These are phyloP conservation scores for Calonectria hongkongensis DNA, from an alignment of 2,329 filamentous ascomycete genomes.

Conservation along the genomic window DNA sequence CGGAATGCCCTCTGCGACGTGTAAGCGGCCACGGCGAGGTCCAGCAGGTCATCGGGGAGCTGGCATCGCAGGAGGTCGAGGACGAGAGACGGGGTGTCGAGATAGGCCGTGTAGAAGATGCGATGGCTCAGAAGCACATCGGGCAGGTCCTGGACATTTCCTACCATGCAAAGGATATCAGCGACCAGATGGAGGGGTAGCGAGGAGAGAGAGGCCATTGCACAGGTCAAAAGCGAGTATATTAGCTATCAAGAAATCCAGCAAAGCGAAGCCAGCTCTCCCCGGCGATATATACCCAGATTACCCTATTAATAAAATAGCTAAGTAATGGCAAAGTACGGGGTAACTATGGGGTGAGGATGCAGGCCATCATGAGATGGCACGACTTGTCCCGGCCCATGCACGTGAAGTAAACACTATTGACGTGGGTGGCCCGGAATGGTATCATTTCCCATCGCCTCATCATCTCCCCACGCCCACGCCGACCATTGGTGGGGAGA, in stretches of 20 bases:
- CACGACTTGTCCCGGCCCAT: constrained; percentile 42
- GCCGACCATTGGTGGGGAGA: constrained; percentile 39
- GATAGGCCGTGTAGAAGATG: constrained; percentile 48
- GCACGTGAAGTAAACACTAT: constrained; percentile 43
- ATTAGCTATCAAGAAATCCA: neutral
- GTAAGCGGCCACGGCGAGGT: constrained; percentile 45
- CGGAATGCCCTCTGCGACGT: constrained; percentile 42
- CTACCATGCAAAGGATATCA: constrained; percentile 48
- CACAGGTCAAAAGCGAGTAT: constrained; percentile 2
- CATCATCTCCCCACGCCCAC: constrained; percentile 49
- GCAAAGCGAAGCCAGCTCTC: constrained; percentile 8
- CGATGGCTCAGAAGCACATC: constrained; percentile 47
- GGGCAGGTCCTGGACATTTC: constrained; percentile 45
- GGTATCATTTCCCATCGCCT: constrained; percentile 45
- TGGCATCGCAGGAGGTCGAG: constrained; percentile 47
- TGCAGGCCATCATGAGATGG: constrained; percentile 40
- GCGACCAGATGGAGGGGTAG: constrained; percentile 50
- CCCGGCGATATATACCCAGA: constrained; percentile 9
- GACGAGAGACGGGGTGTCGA: constrained; percentile 47
- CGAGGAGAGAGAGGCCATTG: constrained; percentile 48
- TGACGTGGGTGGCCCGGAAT: constrained; percentile 38
- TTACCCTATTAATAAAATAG: constrained; percentile 2
- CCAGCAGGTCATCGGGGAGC: constrained; percentile 42
- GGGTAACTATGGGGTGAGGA: constrained; percentile 30
- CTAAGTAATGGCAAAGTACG: neutral